phyloP scores from a whole-genome alignment of 2,329 filamentous ascomycete species.

The Huntiella moniliformis region DNA sequence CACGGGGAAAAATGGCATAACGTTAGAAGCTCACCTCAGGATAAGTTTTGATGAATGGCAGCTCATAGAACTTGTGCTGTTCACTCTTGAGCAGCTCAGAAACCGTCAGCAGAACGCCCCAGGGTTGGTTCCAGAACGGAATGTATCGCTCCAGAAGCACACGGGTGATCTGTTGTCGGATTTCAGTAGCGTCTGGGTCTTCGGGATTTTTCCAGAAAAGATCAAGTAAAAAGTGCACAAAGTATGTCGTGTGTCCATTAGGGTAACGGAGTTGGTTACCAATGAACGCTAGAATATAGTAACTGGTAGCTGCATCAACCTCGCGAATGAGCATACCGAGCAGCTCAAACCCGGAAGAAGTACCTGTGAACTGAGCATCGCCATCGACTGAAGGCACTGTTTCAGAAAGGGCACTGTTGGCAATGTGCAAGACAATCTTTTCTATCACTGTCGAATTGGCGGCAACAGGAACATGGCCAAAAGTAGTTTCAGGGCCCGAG shows the following conservation, averaged over 20 bases:
- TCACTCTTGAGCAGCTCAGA: conserved; percentile 74
- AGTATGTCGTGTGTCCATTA: conserved; percentile 81
- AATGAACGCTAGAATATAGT: conserved; percentile 68
- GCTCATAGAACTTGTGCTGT: conserved; percentile 81
- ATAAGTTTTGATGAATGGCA: conserved; percentile 76
- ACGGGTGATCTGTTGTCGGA: conserved; percentile 79
- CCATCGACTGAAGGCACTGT: conserved; percentile 27
- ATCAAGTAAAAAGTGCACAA: conserved; percentile 67
- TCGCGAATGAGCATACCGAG: conserved; percentile 61
- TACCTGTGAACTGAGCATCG: conserved; percentile 30
- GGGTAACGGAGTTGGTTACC: conserved; percentile 84
- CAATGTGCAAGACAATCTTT: conserved; percentile 68
- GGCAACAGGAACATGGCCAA: conserved; percentile 46
- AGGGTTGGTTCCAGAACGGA: conserved; percentile 82
- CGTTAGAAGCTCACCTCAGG: conserved; percentile 47
- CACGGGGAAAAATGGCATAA: too few species aligned
- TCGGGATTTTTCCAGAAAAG: conserved; percentile 61
- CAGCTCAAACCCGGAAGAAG: conserved; percentile 41
- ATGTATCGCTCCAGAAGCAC: conserved; percentile 76
- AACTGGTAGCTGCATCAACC: conserved; percentile 58
- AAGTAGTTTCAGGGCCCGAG: conserved; percentile 38
- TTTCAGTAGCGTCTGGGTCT: conserved; percentile 58
- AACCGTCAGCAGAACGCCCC: conserved; percentile 79
- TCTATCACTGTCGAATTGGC: conserved; percentile 58
- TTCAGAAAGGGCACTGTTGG: conserved; percentile 46